These are phyloP conservation scores for Dittrichia graveolens DNA, from an alignment of 129 eudicot species.

Conservation along the genomic window DNA sequence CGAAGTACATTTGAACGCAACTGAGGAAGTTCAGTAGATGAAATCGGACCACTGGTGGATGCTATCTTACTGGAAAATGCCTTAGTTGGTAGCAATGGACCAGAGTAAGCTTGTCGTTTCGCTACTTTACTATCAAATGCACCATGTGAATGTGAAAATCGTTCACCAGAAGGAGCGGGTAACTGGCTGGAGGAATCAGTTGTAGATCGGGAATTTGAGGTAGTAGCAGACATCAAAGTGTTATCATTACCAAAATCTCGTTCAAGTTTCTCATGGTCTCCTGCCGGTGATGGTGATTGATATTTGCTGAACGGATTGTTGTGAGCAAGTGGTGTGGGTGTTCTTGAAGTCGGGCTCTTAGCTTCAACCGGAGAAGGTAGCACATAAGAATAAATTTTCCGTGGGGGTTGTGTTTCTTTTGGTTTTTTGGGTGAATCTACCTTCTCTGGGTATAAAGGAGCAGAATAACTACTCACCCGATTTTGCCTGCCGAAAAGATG, in stretches of 20 bases:
- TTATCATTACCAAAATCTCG: slow-evolving; percentile 43
- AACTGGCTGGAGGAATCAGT: slow-evolving; percentile 46
- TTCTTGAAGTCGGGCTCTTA: slow-evolving; percentile 48
- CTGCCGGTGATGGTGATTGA: slow-evolving; percentile 50
- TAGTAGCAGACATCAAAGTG: slow-evolving; percentile 24
- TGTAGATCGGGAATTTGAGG: slow-evolving; percentile 31
- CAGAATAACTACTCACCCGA: slow-evolving; percentile 61
- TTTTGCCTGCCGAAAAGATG: slow-evolving; percentile 35
- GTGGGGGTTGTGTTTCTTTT: slow-evolving; percentile 45
- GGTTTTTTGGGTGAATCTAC: slow-evolving; percentile 55
- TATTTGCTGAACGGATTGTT: slow-evolving; percentile 48
- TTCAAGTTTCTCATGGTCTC: slow-evolving; percentile 47
- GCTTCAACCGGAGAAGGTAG: slow-evolving; percentile 78
- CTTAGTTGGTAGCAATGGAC: slow-evolving; percentile 65
- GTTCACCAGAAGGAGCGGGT: slow-evolving; percentile 54
- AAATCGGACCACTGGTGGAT: slow-evolving; percentile 55
- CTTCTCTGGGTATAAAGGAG: slow-evolving; percentile 71
- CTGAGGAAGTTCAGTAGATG: slow-evolving; percentile 41
- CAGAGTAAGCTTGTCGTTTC: slow-evolving; percentile 73
- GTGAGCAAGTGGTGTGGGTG: slow-evolving; percentile 39
- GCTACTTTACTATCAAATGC: slow-evolving; percentile 49
- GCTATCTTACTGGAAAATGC: slow-evolving; percentile 46
- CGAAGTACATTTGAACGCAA: slow-evolving; percentile 34
- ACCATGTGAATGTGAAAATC: slow-evolving; percentile 28
- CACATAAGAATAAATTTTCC: slow-evolving; percentile 55